Percentiles rank a stretch among this genome's conserved stretches.
Conservation (phyloP, 352 stramenopile species). For the Globisporangium spinosum region DNA sequence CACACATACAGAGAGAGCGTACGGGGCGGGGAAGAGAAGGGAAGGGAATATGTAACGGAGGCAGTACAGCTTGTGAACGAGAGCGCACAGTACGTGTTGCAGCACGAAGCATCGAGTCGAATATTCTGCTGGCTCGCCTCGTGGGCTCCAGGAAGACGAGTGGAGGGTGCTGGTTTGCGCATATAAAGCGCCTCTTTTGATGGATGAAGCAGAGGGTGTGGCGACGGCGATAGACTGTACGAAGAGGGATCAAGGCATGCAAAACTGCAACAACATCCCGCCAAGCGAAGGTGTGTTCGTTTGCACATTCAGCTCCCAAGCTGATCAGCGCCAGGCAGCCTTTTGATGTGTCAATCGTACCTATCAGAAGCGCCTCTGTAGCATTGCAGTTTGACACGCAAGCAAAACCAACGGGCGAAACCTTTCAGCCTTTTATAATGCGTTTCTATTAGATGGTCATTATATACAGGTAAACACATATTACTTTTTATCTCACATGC, state of each 20-base stretch:
- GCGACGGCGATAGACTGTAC: not conserved
- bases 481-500: not conserved
- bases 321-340: not conserved
- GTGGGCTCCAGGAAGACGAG: not conserved
- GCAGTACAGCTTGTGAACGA: not conserved
- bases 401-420: not conserved
- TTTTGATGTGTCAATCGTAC: slow-evolving; percentile 5
- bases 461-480: not conserved
- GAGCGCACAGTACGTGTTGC: not conserved
- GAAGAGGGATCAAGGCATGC: not conserved
- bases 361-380: not conserved
- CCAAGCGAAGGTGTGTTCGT: not conserved
- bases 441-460: not conserved
- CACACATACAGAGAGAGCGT: not conserved
- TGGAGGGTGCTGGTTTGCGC: not conserved
- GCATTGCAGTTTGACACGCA: slow-evolving; percentile 1
- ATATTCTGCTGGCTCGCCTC: not conserved
- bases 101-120: not conserved
- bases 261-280: not conserved
- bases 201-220: not conserved
- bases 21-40: not conserved
- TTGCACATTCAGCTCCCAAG: not conserved
- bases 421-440: not conserved
- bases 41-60: not conserved
- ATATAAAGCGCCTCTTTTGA: not conserved